Base-by-base conservation (phyloP, 345 rosid species). In the Conringia planisiliqua region DNA sequence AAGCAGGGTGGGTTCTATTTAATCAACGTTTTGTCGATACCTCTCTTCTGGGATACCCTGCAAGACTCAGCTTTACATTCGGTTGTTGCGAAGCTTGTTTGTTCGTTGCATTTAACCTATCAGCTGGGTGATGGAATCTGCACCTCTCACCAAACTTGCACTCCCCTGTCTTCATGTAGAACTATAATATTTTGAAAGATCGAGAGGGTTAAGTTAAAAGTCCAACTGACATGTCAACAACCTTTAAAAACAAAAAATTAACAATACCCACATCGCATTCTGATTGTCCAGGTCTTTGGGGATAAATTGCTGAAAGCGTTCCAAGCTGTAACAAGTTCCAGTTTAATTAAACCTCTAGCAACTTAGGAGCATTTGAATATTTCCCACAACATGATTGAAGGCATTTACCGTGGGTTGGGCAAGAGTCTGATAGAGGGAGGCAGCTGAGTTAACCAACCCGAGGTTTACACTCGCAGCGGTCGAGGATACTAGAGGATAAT, bases 41-140 rank as follows among this genome's bases (percentile, higher is more conserved):
- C 97, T 91, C 96, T 91, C 97, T 85, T 83, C 98, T 84, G 46
- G 98, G 95, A 51, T 89, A 85, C 80, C 98, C 98, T 24, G 97
- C 98, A 78, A 85, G 95, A 56, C 93, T 88, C 73, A 91, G 91
- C 91, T 89, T 87, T 30, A 89, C 81, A 69, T 66, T 61, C 14
- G 55, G 81, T 50, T 79, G 83, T 56, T 85, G 86, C 62, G 79
- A 51, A 73, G 73, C 55, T 86, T 79, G 90, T 63, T 68, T 81
- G 66, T 71, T 58, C 30, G 83, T 66, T 80, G 80, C 68, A 18
- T 55, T 86, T 79, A 85, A 75, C 47, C 92, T 83, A 65, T 93
- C 91, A 17, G 84, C 51, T 50, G 98, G 98, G 78, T 93, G 98
- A 87, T 93, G 86, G 77, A 76, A 93, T 73, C 64, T 93, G 87